Evolutionary conservation across 306 rosid genomes (phyloP), one percentile per base, ranked within the genome.

Genomic region (Neltuma alba): DNA sequence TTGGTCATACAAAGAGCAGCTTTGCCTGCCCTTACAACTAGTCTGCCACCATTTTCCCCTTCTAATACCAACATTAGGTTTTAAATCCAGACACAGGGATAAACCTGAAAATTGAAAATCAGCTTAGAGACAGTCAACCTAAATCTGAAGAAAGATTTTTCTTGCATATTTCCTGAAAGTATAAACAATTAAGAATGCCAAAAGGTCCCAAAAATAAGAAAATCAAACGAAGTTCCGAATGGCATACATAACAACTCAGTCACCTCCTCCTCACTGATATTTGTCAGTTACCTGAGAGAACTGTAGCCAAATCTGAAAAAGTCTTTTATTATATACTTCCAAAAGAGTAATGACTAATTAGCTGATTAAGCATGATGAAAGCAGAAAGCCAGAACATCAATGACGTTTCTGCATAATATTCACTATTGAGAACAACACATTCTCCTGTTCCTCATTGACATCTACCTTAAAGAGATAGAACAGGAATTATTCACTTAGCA

Each of bases 1-100:
- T 93, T 96, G 13, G 99, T 96, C 50, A 74, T 92, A 81, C 94
- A 90, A 41, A 96, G 91, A 36, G 96, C 89, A 67, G 83, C 79
- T 86, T 92, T 96, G 50, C 97, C 97, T 41, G 98, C 96, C 85
- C 88, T 90, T 57, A 96, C 94, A 79, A 96, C 96, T 21, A 93
- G 75, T 47, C 96, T 78, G 41, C 80, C 80, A 2, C 91, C 47
- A 58, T 78, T 89, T n/a, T 68, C 74, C 87, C 72, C 84, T 86
- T 78, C 90, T 82, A n/a, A 47, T 67, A 73, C 88, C 90, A 80
- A 83, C 40, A 60, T 75, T 83, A 41, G 84, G 80, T 25, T 36
- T 70, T 77, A 85, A 88, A 76, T 85, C 89, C 90, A 91, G 80
- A 79, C 92, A 91, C 81, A 91, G 62, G 9, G 91, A 87, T 68